Base-by-base conservation (phyloP, 2,329 filamentous ascomycete species). In the Claviceps maximensis region DNA sequence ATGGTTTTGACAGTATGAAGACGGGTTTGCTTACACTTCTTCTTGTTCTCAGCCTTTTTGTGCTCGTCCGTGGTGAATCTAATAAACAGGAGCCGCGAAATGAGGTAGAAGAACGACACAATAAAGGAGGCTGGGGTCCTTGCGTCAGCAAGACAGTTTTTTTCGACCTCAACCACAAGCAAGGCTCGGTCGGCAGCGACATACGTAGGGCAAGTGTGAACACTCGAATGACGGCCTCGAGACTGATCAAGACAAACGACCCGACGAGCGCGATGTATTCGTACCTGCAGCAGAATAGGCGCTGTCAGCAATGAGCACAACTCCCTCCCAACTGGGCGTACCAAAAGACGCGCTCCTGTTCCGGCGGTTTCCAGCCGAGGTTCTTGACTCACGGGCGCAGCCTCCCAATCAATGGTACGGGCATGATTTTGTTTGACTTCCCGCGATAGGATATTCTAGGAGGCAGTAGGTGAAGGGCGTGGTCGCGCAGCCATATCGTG, bases 181-280 rank as follows among this genome's bases (percentile, higher is more conserved):
- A 61, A 56, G 51, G 54, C 55, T 50, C 47, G 9, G 44, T 50
- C 47, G 9, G 44, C 8, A 29, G 38, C 48, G 29, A 72, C 84
- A 66, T 72, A 90, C 86, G 93, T 44, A 98, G 78, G 38, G 88
- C 87, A 56, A 96, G 79, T 1, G 93, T 97, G 57, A 95, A 80
- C 54, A 95, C 74, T 61, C 91, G 83, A 61, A 95, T 85, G 56
- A 95, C 63, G 53, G 83, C 83, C 69, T 98, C 93, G 59, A 95
- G 76, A 47, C 82, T 77, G 54, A 97, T 84, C 40, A 98, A 79
- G 51, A 88, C 63, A 62, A 97, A 86, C 8, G 91, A 97, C 53
- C 83, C 82, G 47, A 93, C 70, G 45, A 98, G 80, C 41, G 90
- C 89, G 57, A 94, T 71, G 71, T 97, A 97, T 72, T 98, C 90